These are phyloP conservation scores for Sedum album DNA, from an alignment of 164 flowering plant genomes.

Conservation along the genomic window DNA sequence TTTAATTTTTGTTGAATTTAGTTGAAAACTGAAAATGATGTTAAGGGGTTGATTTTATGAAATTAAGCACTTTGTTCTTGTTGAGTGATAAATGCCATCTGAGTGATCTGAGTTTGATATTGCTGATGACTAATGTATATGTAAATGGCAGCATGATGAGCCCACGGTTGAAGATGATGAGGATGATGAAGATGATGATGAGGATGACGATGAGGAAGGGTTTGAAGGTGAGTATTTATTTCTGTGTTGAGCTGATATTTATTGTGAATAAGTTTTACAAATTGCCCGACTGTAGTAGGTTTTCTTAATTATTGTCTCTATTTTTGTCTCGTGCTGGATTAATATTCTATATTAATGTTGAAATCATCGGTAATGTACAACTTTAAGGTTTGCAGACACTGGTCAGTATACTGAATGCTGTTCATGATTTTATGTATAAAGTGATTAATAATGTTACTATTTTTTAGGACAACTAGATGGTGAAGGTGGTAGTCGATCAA, in stretches of 20 bases:
- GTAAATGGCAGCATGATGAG: background rate
- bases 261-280: background rate
- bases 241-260: background rate
- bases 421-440: background rate
- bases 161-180: background rate
- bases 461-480: conserved; percentile 23
- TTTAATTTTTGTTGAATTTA: background rate
- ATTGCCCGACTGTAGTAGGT: background rate
- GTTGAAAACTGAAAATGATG: too few species aligned
- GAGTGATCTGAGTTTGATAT: background rate
- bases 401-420: too few species aligned
- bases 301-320: background rate
- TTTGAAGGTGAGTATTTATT: background rate
- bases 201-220: conserved; percentile 4
- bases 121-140: too few species aligned
- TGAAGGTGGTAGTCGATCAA: conserved; percentile 41
- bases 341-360: too few species aligned
- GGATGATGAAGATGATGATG: background rate
- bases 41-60: too few species aligned
- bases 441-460: background rate
- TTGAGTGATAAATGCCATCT: background rate
- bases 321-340: background rate
- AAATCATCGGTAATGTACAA: too few species aligned
- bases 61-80: background rate
- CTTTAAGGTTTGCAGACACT: too few species aligned